Evolutionary conservation across 495 filamentous ascomycete species (phyloP), one percentile per base, ranked within the genome.

Genomic region (Sphaerosporella brunnea): DNA sequence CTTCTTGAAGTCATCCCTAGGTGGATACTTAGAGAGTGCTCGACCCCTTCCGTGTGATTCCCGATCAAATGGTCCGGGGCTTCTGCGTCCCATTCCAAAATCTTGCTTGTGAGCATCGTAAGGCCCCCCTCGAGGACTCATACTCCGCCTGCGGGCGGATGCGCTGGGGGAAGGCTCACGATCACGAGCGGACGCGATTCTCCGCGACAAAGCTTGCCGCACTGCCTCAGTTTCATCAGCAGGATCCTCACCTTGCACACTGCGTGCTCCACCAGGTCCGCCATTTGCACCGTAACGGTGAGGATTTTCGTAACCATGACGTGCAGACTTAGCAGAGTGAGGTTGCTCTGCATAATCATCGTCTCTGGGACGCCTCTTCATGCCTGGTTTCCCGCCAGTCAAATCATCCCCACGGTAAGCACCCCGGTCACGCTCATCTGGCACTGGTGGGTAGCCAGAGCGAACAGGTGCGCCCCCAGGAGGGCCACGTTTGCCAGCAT

Each of bases 341-440:
- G 55, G 51, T 47, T 4, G 43, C 2, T 53, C 53, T 39, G 48
- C 48, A 53, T 51, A 51, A 28, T 61, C 50, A 21, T 58, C 53
- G 26, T 61, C 58, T 19, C 58, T 50, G 32, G 58, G 34, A 30
- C 58, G 59, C 38, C 58, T 57, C 43, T 61, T 61, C 10, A 46
- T 23, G 23, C 47, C 48, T 34, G 35, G 26, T 16, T 61, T 57
- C 24, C 11, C 30, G 4, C 10, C 10, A n/a, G 45, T 19, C 13
- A 43, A 20, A 8, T 43, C 40, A 18, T 43, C 40, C 11, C 40
- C 21, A 26, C 21, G 24, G 21, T 26, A 24, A 15, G 7, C 18
- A 4, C 16, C 35, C 16, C 35, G 35, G 18, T 37, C 13, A 40
- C 37, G 37, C 37, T 40, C 40, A 2, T 43, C 40, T 13, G 21